These are phyloP conservation scores for Solanum piurae DNA, from an alignment of 257 asterid genomes.

Conservation along the genomic window DNA sequence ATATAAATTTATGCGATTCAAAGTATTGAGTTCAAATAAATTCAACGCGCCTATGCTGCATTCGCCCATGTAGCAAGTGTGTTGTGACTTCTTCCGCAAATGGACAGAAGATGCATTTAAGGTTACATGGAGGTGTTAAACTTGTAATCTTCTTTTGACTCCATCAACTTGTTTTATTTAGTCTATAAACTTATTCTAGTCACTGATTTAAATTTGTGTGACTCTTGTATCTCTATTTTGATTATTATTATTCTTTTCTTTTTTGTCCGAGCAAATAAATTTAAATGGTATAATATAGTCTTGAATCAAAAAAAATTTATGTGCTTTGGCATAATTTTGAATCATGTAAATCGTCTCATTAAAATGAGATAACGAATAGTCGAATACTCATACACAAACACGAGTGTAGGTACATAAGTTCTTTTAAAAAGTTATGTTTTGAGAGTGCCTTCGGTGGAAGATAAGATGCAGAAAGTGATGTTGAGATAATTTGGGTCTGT, in stretches of 20 bases:
- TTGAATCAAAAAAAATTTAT: no score
- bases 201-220: background rate
- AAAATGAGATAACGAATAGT: background rate
- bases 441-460: background rate
- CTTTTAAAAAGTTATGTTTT: background rate
- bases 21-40: background rate
- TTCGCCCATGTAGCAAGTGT: background rate
- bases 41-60: background rate
- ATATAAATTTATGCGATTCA: background rate
- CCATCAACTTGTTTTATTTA: background rate
- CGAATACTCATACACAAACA: background rate
- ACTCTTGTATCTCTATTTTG: background rate
- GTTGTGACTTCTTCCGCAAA: background rate
- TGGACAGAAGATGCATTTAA: background rate
- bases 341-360: background rate
- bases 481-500: background rate
- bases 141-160: background rate
- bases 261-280: background rate
- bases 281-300: background rate
- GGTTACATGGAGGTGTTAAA: background rate
- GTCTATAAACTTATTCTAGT: background rate
- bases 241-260: no score
- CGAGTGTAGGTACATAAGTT: background rate
- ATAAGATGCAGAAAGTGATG: no score
- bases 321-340: background rate